These are phyloP conservation scores for Cystobasidium slooffiae DNA, from an alignment of 1,284 basidiomycete genomes.

Conservation along the genomic window DNA sequence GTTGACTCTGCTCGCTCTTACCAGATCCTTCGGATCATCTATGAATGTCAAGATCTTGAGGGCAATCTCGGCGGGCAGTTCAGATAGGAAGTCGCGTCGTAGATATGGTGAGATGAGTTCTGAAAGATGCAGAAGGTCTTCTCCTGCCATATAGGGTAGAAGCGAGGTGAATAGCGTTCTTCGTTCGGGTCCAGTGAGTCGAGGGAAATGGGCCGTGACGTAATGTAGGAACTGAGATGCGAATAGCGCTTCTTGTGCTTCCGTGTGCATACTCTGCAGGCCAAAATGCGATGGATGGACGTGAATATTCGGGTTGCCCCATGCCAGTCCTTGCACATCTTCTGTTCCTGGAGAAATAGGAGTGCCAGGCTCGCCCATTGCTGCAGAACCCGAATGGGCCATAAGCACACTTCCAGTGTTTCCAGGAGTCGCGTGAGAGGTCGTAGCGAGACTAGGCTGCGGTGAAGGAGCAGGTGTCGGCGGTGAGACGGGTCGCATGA, in stretches of 20 bases:
- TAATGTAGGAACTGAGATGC: conserved; percentile 40
- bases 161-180: conserved; percentile 68
- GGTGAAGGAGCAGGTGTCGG: conserved; percentile 50
- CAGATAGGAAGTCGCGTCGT: conserved; percentile 81
- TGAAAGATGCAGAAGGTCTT: conserved; percentile 80
- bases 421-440: background rate
- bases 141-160: conserved; percentile 68
- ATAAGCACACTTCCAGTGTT: conserved; percentile 1
- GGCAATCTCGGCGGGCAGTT: conserved; percentile 81
- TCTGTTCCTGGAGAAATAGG: conserved; percentile 23
- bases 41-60: conserved; percentile 81
- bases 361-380: conserved; percentile 13
- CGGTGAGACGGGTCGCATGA: conserved; percentile 38
- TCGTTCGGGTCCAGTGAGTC: conserved; percentile 60
- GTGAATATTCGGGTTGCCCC: conserved; percentile 9
- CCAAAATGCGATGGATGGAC: conserved; percentile 14
- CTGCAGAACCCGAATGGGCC: conserved; percentile 3
- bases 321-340: conserved; percentile 1
- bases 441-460: conserved; percentile 29
- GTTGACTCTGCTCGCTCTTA: conserved; percentile 73
- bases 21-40: conserved; percentile 77
- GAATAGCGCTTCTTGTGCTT: conserved; percentile 21
- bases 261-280: background rate
- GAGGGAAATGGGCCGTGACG: conserved; percentile 56
- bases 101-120: conserved; percentile 74